Base-by-base conservation (phyloP, 768 basidiomycete genomes). In the Naganishia antarctica region DNA sequence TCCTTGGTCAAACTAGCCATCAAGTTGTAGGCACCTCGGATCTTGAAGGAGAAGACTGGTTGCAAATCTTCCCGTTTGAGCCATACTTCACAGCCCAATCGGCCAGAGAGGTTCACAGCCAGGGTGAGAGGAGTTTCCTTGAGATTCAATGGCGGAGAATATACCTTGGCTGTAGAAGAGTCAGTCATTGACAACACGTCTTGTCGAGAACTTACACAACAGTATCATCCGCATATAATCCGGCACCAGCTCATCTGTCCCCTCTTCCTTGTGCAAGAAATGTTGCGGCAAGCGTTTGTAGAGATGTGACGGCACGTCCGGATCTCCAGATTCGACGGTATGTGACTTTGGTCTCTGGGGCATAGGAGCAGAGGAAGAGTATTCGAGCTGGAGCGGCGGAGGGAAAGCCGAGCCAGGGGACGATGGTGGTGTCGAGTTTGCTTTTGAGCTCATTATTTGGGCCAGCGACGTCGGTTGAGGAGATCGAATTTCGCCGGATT, bases 21-120 rank as follows among this genome's bases (percentile, higher is more conserved):
- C 72, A 96, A 90, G 78, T 99, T 99, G 81, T 96, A 99, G 32
- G 96, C 96, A 25, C 96, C 96, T 4, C 96, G 83, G 49, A 98
- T 92, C 76, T 99, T 99, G 85, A 99, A 99, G 76, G 90, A 93
- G 77, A 99, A 99, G 21, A 99, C 96, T 12, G 78, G 78, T 48
- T 98, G 94, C 2, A 96, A 82, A 73, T 99, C 96, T 78, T 99
- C 96, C 26, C 96, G 85, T 79, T 99, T 99, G 64, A 99, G 84
- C 85, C 87, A 93, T 78, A 99, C 88, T 69, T 93, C 84, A 74
- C 91, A 91, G 1, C 96, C 96, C 0, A 98, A 81, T 66, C 87
- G 86, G 66, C 87, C 79, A 70, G 90, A 93, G 23, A 99, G 84
- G 73, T 89, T 90, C 18, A 86, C 84, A 29, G 94, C 93, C 58